Base-by-base conservation (phyloP, 1,139 yeast genomes). In the Debaryomycetaceae sp. region DNA sequence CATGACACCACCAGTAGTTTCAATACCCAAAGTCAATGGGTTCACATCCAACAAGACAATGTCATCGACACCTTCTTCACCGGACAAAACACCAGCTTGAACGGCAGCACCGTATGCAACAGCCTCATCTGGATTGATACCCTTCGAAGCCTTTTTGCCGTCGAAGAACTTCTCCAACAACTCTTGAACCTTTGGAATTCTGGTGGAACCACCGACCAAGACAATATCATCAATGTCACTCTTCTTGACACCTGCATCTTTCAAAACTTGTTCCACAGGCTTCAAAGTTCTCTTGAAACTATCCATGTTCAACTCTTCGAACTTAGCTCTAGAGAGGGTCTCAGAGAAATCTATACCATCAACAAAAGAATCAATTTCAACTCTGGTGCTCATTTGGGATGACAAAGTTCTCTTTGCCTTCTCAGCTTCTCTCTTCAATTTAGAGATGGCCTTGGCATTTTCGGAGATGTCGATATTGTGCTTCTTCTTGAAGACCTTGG, bases 141-240 rank as follows among this genome's bases (percentile, higher is more conserved):
- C 95, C 80, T 88, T 89, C 55, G 95, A 84, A 46, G 95, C 93
- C 75, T 89, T 87, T 80, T 90, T 90, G 61, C 96, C 96, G 65
- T 85, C 85, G 70, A 90, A 90, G 81, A 74, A 89, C 56, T 81
- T 78, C 72, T 90, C 96, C 56, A 90, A 79, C 59, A 90, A 78
- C 70, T 87, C 87, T 77, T 88, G 97, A 55, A 90, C 96, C 79
- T 89, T 90, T 72, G 97, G 97, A 76, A 90, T 90, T 83, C 97
- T 89, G 49, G 97, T 90, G 41, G 97, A 90, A 73, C 97, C 97
- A 78, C 97, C 97, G 59, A 90, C 97, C 48, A 90, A 78, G 39
- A 90, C 97, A 66, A 90, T 87, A 65, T 90, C 97, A 66, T 90
- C 95, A 55, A 90, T 80, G 56, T 87, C 95, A 44, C 82, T 73